phyloP scores from a whole-genome alignment of 352 stramenopile genomes.

The Globisporangium ultimum region DNA sequence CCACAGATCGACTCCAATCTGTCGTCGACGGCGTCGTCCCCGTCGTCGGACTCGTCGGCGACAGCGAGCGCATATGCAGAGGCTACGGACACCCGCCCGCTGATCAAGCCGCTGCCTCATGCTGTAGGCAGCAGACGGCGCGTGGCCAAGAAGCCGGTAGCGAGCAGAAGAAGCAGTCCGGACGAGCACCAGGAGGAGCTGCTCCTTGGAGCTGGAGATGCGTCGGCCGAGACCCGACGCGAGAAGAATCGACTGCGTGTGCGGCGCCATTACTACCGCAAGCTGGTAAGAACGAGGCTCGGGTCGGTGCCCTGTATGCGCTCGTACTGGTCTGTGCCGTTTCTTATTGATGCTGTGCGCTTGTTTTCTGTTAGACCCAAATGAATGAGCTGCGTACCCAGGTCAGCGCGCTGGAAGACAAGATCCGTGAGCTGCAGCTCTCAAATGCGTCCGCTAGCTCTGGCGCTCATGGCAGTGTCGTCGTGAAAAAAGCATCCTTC shows the following conservation, averaged over 20 bases:
- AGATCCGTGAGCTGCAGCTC: constrained; percentile 5
- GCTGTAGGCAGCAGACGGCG: not conserved
- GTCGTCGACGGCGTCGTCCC: constrained; percentile 3
- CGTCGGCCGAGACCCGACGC: constrained; percentile 9
- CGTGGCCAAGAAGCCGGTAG: not conserved
- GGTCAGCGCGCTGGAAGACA: constrained; percentile 15
- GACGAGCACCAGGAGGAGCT: not conserved
- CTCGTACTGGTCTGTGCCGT: not conserved
- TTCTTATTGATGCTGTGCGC: not conserved
- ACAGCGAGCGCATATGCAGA: not conserved
- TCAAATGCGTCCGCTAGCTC: not conserved
- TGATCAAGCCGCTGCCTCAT: not conserved
- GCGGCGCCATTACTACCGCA: constrained; percentile 20
- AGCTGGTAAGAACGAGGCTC: constrained; percentile 2
- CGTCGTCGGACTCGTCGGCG: constrained; percentile 12
- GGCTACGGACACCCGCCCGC: not conserved
- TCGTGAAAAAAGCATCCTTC: not conserved
- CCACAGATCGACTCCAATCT: not conserved
- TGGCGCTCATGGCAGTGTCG: not conserved
- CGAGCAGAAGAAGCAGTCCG: not conserved
- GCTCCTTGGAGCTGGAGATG: not conserved
- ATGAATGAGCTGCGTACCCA: constrained; percentile 19
- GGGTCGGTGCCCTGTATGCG: not conserved
- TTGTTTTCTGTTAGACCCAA: constrained; percentile 3
- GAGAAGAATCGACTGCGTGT: constrained; percentile 20